Evolutionary conservation across 148 eudicot genomes (phyloP), one percentile per base, ranked within the genome.

Genomic region (Vaccinium vitisidaea): DNA sequence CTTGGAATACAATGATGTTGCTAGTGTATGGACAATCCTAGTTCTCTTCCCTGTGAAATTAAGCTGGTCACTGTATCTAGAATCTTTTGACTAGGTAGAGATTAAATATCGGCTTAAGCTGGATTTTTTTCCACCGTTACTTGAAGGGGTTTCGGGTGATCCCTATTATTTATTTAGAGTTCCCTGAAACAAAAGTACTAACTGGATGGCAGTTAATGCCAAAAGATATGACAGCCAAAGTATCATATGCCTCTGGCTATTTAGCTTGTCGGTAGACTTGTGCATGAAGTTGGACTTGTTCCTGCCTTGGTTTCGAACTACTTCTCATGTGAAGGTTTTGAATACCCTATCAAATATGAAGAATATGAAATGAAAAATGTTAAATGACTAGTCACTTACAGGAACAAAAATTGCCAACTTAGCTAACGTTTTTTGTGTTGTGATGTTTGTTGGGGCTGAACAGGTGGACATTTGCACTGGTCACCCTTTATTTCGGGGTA

Each of bases 381-480:
- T 8, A 32, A 23, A 30, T 69, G 70, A 32, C 30, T 53, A 13
- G 4, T 80, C 54, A 27, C 18, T 69, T 69, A 12, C 16, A 39
- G 25, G 23, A 49, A 39, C 32, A 76, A n/a, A 36, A 32, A n/a
- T 43, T 54, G 32, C 70, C 67, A 14, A 49, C 58, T 77, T 55
- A 71, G 39, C 27, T 79, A 65, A 85, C 81, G 11, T 6, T 50
- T 75, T 54, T 73, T 81, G n/a, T 36, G 79, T 83, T 86, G 12
- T 85, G 74, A 36, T 87, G 84, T 84, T 85, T 80, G 52, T 69
- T 84, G 85, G 56, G 89, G 79, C 67, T 86, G 84, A 88, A 89
- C 92, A 97, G 99, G 90, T 97, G 95, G 96, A 95, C 99, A 56
- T 97, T 97, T 86, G 6, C 89, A 5, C 85, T 95, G 84, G 95